Evolutionary conservation across 139 green algal species (phyloP), one percentile per base, ranked within the genome.

Genomic region (Chlorella sp.): DNA sequence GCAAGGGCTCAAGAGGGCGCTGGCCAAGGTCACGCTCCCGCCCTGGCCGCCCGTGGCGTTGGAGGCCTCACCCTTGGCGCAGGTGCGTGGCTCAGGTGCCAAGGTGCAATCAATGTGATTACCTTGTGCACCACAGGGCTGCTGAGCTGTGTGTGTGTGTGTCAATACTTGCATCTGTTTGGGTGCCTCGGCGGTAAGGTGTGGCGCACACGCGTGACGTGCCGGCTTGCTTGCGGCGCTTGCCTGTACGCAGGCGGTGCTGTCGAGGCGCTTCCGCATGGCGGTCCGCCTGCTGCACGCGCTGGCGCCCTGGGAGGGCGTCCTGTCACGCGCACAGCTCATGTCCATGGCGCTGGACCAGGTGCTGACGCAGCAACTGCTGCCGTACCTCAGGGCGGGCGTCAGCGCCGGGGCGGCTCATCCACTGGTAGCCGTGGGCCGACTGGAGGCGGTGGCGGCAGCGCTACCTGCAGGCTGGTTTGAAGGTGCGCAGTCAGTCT

Each of bases 21-120:
- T 82, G 5, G 78, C 42, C 3, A 61, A 60, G 31, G 67, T 42
- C 27, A 34, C 61, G 14, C 68, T 89, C 27, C 83, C 87, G 22
- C 75, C 83, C 10, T 93, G 89, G 88, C 88, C 89, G 1, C 63
- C 81, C 2, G 79, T 83, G 0, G 83, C 83, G 10, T 59, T 83
- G 32, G 76, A 75, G 0, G 78, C 76, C 20, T 79, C 55, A 1
- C 78, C 69, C 0, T 50, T 77, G 2, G 87, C 86, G 0, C 68
- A 78, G n/a, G 74, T 74, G 31, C 10, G 73, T 67, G 55, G 27
- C 30, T n/a, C n/a, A n/a, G n/a, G n/a, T n/a, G n/a, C n/a, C n/a
- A n/a, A n/a, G n/a, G n/a, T n/a, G n/a, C n/a, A n/a, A n/a, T n/a
- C n/a, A n/a, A n/a, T n/a, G n/a, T n/a, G n/a, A n/a, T n/a, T n/a